Evolutionary conservation across 495 filamentous ascomycete genomes (phyloP), one percentile per base, ranked within the genome.

Genomic region (Xylaria telfairii): DNA sequence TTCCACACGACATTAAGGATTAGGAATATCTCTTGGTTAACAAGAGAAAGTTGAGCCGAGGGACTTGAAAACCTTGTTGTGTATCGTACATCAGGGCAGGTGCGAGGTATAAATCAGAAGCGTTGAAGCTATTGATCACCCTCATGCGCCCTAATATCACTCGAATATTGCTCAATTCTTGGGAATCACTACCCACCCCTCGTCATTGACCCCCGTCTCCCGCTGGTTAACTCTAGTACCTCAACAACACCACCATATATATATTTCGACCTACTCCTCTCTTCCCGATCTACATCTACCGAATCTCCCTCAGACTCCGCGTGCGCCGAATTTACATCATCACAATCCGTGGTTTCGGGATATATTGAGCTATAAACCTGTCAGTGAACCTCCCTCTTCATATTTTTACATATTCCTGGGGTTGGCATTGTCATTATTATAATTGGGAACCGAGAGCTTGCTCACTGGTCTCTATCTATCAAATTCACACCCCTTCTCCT

Each of bases 91-190:
- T 42, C 32, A 54, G n/a, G 19, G 37, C 21, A 19, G 17, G 26
- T 60, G 26, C 26, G 32, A 67, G 21, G 66, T 68, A 68, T 68
- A 77, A 74, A 77, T 65, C 70, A 73, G 69, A 65, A 63, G 65
- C 47, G 67, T 70, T 69, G 72, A 72, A 67, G 71, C 63, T 68
- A 70, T 76, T 54, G 70, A 73, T 72, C 51, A 26, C 61, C 47
- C 65, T 69, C 71, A 44, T 65, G 28, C 65, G 66, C 42, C 67
- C 72, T 65, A n/a, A 65, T 49, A n/a, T 30, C 41, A 49, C 30
- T 42, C 44, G 26, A 39, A 28, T 47, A 34, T 39, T 15, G 15
- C 15, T 37, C 19, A 54, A 15, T 19, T 41, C 9, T 12, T 57
- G 15, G 41, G 19, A 59, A 44, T n/a, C 17, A 28, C 26, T 39